Conservation (phyloP, 805 yeast species). For the Candida loeiensis region DNA sequence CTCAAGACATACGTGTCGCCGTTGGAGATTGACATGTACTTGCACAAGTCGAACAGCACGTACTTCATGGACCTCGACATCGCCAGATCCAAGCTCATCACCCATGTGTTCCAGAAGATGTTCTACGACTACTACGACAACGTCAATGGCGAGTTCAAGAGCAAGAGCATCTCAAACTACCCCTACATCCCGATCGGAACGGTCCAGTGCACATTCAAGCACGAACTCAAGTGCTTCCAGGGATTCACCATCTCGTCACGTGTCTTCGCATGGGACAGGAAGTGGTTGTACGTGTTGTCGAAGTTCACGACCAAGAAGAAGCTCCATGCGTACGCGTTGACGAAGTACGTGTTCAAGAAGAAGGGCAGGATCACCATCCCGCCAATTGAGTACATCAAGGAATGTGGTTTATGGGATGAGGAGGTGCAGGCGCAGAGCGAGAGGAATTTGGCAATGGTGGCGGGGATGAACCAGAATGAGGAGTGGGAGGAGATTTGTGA, state of each 20-base stretch:
- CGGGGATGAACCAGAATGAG: constrained; percentile 7
- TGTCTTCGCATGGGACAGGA: constrained; percentile 78
- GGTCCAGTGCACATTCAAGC: constrained; percentile 61
- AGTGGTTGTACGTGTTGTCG: constrained; percentile 75
- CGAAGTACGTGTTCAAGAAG: constrained; percentile 83
- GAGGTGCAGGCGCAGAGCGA: constrained; percentile 43
- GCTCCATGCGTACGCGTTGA: constrained; percentile 57
- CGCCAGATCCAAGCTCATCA: constrained; percentile 63
- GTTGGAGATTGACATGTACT: constrained; percentile 78
- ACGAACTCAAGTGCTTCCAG: constrained; percentile 69
- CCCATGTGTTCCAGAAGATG: constrained; percentile 53
- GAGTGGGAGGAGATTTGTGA: constrained; percentile 10
- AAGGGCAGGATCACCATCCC: constrained; percentile 67
- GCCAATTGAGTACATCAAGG: constrained; percentile 57
- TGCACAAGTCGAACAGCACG: constrained; percentile 86
- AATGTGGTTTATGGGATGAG: constrained; percentile 54
- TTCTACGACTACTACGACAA: constrained; percentile 45
- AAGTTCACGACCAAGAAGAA: constrained; percentile 47
- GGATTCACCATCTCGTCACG: constrained; percentile 52
- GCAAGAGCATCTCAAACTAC: constrained; percentile 24
- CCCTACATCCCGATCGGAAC: constrained; percentile 79
- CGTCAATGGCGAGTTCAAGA: constrained; percentile 30
- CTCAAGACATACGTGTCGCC: constrained; percentile 61
- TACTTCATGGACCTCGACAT: constrained; percentile 81
- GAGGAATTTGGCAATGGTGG: constrained; percentile 37